Evolutionary conservation across 2,329 filamentous ascomycete genomes (phyloP).

Genomic region (Chrysoporthe deuterocubensis): DNA sequence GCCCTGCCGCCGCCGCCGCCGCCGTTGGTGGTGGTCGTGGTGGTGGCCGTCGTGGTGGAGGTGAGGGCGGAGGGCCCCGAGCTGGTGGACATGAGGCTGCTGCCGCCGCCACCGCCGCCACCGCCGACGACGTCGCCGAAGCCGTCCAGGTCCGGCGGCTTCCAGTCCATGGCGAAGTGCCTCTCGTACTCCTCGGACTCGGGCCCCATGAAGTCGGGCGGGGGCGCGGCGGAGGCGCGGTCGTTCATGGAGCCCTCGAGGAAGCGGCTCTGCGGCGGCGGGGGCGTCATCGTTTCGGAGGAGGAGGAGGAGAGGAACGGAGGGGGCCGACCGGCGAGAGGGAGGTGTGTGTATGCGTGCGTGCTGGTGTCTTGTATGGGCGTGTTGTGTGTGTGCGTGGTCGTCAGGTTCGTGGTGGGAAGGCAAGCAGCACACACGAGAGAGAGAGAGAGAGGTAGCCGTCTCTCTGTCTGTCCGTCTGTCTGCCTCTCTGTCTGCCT

Average conservation of each 20-base stretch:
- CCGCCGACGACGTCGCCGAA: conserved; percentile 2
- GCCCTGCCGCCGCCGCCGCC: background rate
- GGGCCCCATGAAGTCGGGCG: conserved; percentile 65
- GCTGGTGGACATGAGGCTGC: conserved; percentile 20
- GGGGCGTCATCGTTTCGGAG: conserved; percentile 24
- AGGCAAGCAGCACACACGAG: too few relatives aligned
- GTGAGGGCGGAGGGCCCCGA: conserved; percentile 2
- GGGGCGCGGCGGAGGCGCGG: conserved; percentile 72
- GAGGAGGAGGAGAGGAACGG: background rate
- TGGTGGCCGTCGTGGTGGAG: too few relatives aligned
- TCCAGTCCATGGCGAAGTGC: conserved; percentile 32
- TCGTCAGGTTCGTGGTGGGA: too few relatives aligned
- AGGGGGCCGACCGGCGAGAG: background rate
- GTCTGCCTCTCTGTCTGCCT: too few relatives aligned
- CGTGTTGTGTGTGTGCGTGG: too few relatives aligned
- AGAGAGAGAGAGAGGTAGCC: too few relatives aligned
- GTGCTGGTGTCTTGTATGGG: background rate
- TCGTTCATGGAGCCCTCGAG: conserved; percentile 88
- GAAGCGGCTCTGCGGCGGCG: conserved; percentile 56
- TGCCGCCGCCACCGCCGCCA: background rate
- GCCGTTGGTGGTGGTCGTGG: background rate
- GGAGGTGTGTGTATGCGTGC: background rate
- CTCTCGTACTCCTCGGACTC: conserved; percentile 34
- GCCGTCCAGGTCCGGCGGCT: conserved; percentile 21
- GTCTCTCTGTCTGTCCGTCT: too few relatives aligned